A percentile compares a stretch with the other conserved stretches of the same genome.
Evolutionary conservation across 768 basidiomycete species (phyloP).

Genomic region (Collybia nuda): DNA sequence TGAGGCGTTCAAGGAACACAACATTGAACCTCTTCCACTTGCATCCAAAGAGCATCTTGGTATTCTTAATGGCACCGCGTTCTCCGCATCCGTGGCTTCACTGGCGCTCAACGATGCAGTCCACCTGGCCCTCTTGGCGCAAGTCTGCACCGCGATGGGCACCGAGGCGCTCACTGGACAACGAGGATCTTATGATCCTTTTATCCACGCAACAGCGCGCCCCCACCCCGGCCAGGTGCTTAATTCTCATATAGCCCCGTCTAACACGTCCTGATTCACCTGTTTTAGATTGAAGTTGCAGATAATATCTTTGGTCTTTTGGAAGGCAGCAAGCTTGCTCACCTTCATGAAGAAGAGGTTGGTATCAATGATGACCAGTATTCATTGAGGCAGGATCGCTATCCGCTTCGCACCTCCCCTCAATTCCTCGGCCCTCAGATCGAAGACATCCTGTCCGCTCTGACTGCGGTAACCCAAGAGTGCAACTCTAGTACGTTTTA

Average conservation of each 20-base stretch:
- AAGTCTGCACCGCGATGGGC: slow-evolving; percentile 82
- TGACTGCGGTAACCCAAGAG: slow-evolving; percentile 66
- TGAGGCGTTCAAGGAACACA: slow-evolving; percentile 58
- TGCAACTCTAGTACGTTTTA: slow-evolving; percentile 73
- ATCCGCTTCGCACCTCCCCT: slow-evolving; percentile 70
- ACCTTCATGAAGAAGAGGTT: slow-evolving; percentile 69
- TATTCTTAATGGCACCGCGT: slow-evolving; percentile 83
- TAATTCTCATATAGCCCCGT: slow-evolving; percentile 6
- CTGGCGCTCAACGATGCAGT: slow-evolving; percentile 74
- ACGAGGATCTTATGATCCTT: slow-evolving; percentile 71
- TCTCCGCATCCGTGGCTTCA: slow-evolving; percentile 76
- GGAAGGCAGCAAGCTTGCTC: slow-evolving; percentile 65
- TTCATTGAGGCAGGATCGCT: slow-evolving; percentile 77
- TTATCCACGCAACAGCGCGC: slow-evolving; percentile 72
- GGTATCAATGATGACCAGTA: slow-evolving; percentile 73
- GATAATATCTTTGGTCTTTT: slow-evolving; percentile 68
- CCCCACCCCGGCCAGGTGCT: slow-evolving; percentile 80
- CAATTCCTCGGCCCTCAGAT: slow-evolving; percentile 88
- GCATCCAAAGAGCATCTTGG: slow-evolving; percentile 80
- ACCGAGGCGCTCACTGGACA: slow-evolving; percentile 79
- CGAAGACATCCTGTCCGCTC: slow-evolving; percentile 70
- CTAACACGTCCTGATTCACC: not conserved
- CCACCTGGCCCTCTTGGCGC: slow-evolving; percentile 62
- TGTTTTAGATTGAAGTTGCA: slow-evolving; percentile 62
- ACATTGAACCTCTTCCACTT: slow-evolving; percentile 63